phyloP scores from a whole-genome alignment of 352 stramenopile species.

The Globisporangium apiculatum region DNA sequence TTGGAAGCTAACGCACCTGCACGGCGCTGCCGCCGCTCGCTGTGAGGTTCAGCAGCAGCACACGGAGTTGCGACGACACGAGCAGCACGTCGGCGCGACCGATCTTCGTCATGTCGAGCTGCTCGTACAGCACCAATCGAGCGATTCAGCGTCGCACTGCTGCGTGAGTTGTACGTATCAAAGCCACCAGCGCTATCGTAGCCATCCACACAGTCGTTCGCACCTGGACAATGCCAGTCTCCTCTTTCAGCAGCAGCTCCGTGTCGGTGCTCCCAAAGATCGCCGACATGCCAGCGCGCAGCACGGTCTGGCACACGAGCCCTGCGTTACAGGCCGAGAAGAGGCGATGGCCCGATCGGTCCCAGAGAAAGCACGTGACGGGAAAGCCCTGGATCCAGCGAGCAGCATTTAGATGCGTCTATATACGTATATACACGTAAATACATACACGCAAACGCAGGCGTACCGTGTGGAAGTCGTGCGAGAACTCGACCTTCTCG shows the following conservation, averaged over 20 bases:
- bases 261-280: conserved; percentile 80
- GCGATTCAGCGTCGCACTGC: too few relatives aligned
- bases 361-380: conserved; percentile 80
- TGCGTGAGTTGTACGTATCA: too few relatives aligned
- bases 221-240: conserved; percentile 81
- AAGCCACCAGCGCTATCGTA: too few relatives aligned
- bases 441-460: too few relatives aligned
- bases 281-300: conserved; percentile 74
- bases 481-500: conserved; percentile 84
- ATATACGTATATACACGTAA: too few relatives aligned
- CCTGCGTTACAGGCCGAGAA: conserved; percentile 79
- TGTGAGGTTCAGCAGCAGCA: conserved; percentile 73
- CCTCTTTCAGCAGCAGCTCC: conserved; percentile 80
- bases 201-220: conserved; percentile 1
- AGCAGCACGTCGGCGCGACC: conserved; percentile 57
- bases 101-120: conserved; percentile 64
- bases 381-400: conserved; percentile 39
- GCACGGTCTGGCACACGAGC: conserved; percentile 67
- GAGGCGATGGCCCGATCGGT: conserved; percentile 54
- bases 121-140: conserved; percentile 1
- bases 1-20: conserved; percentile 17
- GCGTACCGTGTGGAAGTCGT: conserved; percentile 70
- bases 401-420: too few relatives aligned
- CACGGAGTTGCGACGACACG: conserved; percentile 77
- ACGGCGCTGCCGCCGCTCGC: conserved; percentile 62